phyloP scores from a whole-genome alignment of 2,329 filamentous ascomycete species.

The Emydomyces testavorans region DNA sequence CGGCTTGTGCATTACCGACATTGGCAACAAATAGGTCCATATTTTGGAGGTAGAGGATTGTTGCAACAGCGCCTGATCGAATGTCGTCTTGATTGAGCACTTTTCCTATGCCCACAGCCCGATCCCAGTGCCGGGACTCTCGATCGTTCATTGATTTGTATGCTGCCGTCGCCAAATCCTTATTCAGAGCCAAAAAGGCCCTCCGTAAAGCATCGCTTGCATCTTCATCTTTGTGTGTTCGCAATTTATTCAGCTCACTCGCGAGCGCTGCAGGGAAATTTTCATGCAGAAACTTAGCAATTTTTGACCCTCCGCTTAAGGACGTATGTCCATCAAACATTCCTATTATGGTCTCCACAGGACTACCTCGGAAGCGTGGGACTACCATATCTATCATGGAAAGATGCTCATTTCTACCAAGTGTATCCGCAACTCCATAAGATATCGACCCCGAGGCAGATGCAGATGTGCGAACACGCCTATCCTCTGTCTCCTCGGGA shows the following conservation, averaged over 20 bases:
- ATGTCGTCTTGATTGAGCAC: constrained; percentile 81
- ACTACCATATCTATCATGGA: constrained; percentile 94
- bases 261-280: constrained; percentile 81
- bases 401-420: constrained; percentile 85
- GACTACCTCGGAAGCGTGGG: constrained; percentile 77
- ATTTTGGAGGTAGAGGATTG: constrained; percentile 76
- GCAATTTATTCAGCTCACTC: constrained; percentile 65
- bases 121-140: constrained; percentile 47
- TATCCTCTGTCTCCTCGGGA: constrained; percentile 88
- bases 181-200: constrained; percentile 81
- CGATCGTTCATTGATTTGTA: constrained; percentile 70
- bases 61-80: constrained; percentile 80
- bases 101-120: constrained; percentile 57
- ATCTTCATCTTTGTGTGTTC: constrained; percentile 56
- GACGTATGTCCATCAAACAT: constrained; percentile 91
- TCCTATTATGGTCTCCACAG: constrained; percentile 83
- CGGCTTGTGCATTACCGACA: constrained; percentile 89
- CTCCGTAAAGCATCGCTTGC: constrained; percentile 73
- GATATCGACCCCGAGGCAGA: constrained; percentile 80
- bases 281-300: constrained; percentile 93
- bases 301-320: constrained; percentile 80
- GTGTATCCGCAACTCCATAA: constrained; percentile 94
- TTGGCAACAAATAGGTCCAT: constrained; percentile 92
- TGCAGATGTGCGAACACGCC: constrained; percentile 92
- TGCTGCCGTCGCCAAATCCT: constrained; percentile 78